Evolutionary conservation across 805 yeast species (phyloP), one percentile per base, ranked within the genome.

Genomic region (Ogataea corticis): DNA sequence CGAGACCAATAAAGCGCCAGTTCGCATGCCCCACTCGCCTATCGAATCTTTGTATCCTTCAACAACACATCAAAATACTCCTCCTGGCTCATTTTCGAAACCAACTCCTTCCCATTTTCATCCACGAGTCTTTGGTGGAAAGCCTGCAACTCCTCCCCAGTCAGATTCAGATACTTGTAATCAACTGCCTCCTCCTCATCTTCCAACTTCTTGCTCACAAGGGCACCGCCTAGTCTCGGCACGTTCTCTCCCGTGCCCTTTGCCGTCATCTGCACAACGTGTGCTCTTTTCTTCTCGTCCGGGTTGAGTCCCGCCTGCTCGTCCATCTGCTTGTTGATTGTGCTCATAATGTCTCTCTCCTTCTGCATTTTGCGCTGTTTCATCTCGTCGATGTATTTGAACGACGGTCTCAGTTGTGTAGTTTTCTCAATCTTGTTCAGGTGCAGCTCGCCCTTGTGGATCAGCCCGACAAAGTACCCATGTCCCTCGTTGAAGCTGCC

Each of bases 381-480:
- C 6, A 52, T 38, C 33, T 75, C 81, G 61, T 90, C 96, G 34
- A 90, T 80, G 60, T 91, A 87, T 52, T 76, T 77, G 67, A 94
- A 88, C 55, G 78, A 77, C 2, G 97, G 94, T 54, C 96, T 76
- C 49, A 94, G 63, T 63, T 92, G 97, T 0, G 85, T 79, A 0
- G 86, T 79, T 16, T 80, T 73, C 29, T 79, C 76, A 1, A 91
- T 71, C 1, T 92, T 87, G 1, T 79, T 65, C 49, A 92, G 63
- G 40, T 86, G 80, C 7, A 89, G 57, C 55, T 75, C 80, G 14
- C 75, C 77, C 25, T 76, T 68, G 14, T 50, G 43, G 32, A 66
- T 45, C 9, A 54, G 37, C 2, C 71, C 79, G 10, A 71, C 71
- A 51, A 72, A 76, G 53, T 76, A 78, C 0, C 85, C 85, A 28